A percentile compares a stretch with the other conserved stretches of the same genome.
phyloP scores from a whole-genome alignment of 2,329 filamentous ascomycete genomes.

The Talaromyces atroroseus region DNA sequence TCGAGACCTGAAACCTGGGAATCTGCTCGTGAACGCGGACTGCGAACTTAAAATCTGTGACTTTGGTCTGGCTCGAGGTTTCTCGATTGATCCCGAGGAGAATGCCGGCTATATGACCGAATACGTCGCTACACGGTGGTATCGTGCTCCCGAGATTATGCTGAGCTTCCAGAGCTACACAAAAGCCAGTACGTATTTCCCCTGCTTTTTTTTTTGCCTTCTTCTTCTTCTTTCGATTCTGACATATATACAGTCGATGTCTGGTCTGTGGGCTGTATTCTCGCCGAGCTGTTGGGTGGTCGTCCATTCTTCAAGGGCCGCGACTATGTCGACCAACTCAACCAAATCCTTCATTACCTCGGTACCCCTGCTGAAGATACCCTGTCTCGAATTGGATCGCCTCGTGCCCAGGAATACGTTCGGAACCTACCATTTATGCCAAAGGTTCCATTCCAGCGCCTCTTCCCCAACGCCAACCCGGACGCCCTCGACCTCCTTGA shows the following conservation, averaged over 20 bases:
- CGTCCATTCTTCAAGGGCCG: slow-evolving; percentile 98
- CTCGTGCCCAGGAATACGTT: slow-evolving; percentile 95
- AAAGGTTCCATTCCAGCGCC: slow-evolving; percentile 79
- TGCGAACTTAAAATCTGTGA: slow-evolving; percentile 99
- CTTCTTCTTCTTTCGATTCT: slow-evolving; percentile 14
- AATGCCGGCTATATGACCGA: slow-evolving; percentile 99
- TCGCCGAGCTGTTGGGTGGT: slow-evolving; percentile 90
- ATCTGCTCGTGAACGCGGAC: slow-evolving; percentile 95
- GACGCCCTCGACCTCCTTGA: slow-evolving; percentile 93
- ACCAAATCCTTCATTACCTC: slow-evolving; percentile 97
- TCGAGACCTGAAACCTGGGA: slow-evolving; percentile 93
- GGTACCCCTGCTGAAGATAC: slow-evolving; percentile 96
- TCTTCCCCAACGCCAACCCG: slow-evolving; percentile 93
- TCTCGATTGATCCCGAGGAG: slow-evolving; percentile 94
- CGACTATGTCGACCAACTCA: slow-evolving; percentile 98
- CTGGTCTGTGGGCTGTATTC: slow-evolving; percentile 97
- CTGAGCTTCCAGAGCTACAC: slow-evolving; percentile 99
- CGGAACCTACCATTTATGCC: slow-evolving; percentile 92
- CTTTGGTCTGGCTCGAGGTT: slow-evolving; percentile 92
- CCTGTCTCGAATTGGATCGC: slow-evolving; percentile 85
- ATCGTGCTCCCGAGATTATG: slow-evolving; percentile 98
- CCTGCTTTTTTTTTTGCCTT: not conserved
- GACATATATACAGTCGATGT: slow-evolving; percentile 68
- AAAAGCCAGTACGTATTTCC: slow-evolving; percentile 81
- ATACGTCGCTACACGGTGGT: slow-evolving; percentile 98